phyloP scores from a whole-genome alignment of 1,284 basidiomycete species.

The Irpex rosettiformis region DNA sequence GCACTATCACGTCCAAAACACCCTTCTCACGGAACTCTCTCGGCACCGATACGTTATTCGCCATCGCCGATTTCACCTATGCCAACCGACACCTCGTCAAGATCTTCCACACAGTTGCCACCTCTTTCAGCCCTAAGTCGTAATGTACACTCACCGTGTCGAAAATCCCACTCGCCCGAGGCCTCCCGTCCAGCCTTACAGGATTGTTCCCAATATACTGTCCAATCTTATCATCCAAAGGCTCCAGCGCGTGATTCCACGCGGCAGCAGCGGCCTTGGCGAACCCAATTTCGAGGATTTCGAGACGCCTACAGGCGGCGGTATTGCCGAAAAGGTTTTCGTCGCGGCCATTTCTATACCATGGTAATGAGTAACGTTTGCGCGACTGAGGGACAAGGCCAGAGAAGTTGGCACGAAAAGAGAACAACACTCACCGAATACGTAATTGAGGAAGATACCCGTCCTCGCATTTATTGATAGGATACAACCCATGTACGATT shows the following conservation, averaged over 20 bases:
- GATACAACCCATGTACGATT: constrained; percentile 70
- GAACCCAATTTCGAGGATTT: constrained; percentile 59
- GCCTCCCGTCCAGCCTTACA: constrained; percentile 72
- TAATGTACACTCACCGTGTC: constrained; percentile 56
- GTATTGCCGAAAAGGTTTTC: constrained; percentile 76
- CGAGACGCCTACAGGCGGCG: constrained; percentile 62
- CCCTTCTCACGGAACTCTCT: constrained; percentile 63
- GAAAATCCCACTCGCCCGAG: constrained; percentile 75
- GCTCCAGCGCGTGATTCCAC: constrained; percentile 64
- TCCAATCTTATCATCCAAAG: constrained; percentile 61
- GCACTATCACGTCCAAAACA: constrained; percentile 56
- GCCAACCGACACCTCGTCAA: not conserved
- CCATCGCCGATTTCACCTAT: constrained; percentile 63
- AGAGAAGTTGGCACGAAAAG: not conserved
- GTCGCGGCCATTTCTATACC: constrained; percentile 57
- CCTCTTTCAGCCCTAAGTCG: not conserved
- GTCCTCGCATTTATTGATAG: constrained; percentile 43
- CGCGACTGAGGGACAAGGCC: not conserved
- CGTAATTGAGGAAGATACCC: constrained; percentile 48
- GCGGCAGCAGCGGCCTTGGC: constrained; percentile 62
- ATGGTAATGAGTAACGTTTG: not conserved
- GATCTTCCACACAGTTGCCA: not conserved
- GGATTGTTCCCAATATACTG: constrained; percentile 71
- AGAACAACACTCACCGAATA: constrained; percentile 43
- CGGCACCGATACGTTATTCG: constrained; percentile 69